phyloP scores from a whole-genome alignment of 441 rosid species.

The Aleurites moluccanus region DNA sequence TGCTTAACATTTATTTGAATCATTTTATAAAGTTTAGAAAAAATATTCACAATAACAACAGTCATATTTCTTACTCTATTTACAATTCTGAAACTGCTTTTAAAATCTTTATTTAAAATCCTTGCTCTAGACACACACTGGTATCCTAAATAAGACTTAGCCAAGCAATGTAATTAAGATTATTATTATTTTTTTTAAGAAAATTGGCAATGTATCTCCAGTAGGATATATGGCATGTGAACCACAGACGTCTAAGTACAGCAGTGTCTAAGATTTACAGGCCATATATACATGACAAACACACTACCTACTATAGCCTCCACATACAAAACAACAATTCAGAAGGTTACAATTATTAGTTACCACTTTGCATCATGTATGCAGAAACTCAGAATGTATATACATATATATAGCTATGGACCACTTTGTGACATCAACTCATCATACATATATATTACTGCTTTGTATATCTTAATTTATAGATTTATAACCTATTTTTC shows the following conservation, averaged over 20 bases:
- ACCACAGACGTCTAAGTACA: background rate
- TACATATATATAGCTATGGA: background rate
- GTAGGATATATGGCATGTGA: slow-evolving; percentile 7
- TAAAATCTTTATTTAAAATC: too few species aligned
- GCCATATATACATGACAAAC: slow-evolving; percentile 11
- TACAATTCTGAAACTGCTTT: too few species aligned
- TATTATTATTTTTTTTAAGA: too few species aligned
- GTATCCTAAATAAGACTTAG: too few species aligned
- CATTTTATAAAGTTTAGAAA: too few species aligned
- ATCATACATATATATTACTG: too few species aligned
- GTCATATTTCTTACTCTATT: too few species aligned
- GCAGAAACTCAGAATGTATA: background rate
- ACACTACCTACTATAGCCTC: slow-evolving; percentile 13
- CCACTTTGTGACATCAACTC: background rate
- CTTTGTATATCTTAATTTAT: background rate
- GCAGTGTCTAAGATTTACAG: slow-evolving; percentile 5
- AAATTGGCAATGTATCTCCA: too few species aligned
- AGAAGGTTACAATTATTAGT: slow-evolving; percentile 9
- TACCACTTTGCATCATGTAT: slow-evolving; percentile 17
- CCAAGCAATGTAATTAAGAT: too few species aligned
- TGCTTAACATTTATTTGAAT: too few species aligned
- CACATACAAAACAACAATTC: slow-evolving; percentile 25
- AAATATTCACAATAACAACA: too few species aligned
- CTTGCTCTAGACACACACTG: too few species aligned
- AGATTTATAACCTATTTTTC: background rate